Conservation (phyloP, 164 flowering plant species). For the Stephania japonica region DNA sequence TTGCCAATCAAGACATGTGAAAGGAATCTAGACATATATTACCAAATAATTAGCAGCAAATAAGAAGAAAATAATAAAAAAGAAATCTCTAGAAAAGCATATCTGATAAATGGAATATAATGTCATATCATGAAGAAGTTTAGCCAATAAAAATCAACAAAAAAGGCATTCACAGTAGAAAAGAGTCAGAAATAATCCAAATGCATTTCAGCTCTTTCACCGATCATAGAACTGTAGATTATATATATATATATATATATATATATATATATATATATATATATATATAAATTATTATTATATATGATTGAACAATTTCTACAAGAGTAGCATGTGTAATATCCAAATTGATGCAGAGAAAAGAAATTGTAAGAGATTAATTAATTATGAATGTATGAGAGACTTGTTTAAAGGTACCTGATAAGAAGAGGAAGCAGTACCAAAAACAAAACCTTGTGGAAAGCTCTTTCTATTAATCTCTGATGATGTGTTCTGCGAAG, state of each 20-base stretch:
- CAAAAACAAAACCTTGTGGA: constrained; percentile 41
- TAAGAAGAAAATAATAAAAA: background rate
- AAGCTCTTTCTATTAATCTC: constrained; percentile 28
- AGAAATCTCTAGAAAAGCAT: background rate
- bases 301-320: too few relatives aligned
- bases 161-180: too few relatives aligned
- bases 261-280: too few relatives aligned
- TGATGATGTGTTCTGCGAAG: constrained; percentile 6
- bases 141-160: background rate
- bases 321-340: background rate
- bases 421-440: constrained; percentile 40
- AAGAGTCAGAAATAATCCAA: too few relatives aligned
- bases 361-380: background rate
- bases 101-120: background rate
- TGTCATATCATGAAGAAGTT: background rate
- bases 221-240: background rate
- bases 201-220: background rate
- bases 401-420: constrained; percentile 18
- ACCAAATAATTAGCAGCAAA: background rate
- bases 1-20: too few relatives aligned
- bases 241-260: background rate
- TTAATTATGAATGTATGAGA: background rate
- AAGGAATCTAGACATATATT: background rate
- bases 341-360: background rate
- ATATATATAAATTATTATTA: too few relatives aligned